Evolutionary conservation across 371 early-diverging fungal genomes (phyloP).

Genomic region (Astathelohania contejeani): DNA sequence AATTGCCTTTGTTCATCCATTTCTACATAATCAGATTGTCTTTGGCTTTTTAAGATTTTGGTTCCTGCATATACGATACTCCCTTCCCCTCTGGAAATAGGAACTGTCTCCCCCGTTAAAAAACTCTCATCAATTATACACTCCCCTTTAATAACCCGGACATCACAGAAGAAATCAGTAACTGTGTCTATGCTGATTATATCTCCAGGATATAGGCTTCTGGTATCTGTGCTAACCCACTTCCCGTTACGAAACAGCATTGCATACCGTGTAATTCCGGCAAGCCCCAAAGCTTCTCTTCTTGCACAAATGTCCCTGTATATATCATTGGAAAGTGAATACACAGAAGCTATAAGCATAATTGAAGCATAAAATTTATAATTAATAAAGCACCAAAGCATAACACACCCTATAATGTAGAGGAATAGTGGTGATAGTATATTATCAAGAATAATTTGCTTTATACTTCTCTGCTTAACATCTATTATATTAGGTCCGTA

Average conservation of each 20-base stretch:
- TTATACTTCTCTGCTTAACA: constrained; percentile 1
- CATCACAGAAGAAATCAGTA: constrained; percentile 69
- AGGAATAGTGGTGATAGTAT: constrained; percentile 23
- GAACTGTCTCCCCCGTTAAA: constrained; percentile 87
- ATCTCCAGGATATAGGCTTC: constrained; percentile 43
- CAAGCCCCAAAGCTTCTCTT: constrained; percentile 13
- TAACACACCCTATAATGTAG: constrained; percentile 33
- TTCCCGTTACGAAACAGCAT: constrained; percentile 25
- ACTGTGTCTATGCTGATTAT: constrained; percentile 29
- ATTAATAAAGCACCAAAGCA: constrained; percentile 35
- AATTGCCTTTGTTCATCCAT: background rate
- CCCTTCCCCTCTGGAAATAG: constrained; percentile 59
- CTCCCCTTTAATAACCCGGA: constrained; percentile 74
- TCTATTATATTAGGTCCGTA: constrained; percentile 41
- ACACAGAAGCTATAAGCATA: constrained; percentile 35
- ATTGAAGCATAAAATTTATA: constrained; percentile 39
- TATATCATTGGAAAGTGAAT: constrained; percentile 24
- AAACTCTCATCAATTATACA: constrained; percentile 92
- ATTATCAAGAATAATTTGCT: constrained; percentile 19
- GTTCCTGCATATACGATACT: constrained; percentile 34
- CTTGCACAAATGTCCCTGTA: constrained; percentile 23
- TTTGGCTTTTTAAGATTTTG: constrained; percentile 21
- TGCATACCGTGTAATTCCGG: constrained; percentile 8
- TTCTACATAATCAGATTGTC: background rate
- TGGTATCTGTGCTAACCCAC: constrained; percentile 14